Percentiles rank a stretch among this genome's conserved stretches.
Evolutionary conservation across 2,329 filamentous ascomycete genomes (phyloP).

Genomic region (Fusarium succisae): DNA sequence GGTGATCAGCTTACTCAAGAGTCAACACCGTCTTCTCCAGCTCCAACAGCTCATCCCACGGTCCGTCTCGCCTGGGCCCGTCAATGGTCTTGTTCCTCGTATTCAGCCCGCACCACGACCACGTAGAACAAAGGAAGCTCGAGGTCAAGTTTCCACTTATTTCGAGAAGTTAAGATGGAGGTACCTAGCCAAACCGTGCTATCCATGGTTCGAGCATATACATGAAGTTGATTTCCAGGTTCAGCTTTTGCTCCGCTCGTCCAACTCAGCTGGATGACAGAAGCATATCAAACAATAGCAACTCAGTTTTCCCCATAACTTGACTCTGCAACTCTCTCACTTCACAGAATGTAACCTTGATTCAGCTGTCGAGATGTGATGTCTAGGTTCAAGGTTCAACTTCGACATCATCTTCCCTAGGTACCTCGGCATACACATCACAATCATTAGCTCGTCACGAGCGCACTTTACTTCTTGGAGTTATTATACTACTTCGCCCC

Average conservation of each 20-base stretch:
- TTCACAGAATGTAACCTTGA: not conserved
- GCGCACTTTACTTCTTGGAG: constrained; percentile 20
- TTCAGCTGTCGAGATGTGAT: constrained; percentile 9
- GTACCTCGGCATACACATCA: not conserved
- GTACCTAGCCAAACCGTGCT: not conserved
- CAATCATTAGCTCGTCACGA: not conserved
- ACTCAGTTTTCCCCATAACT: not conserved
- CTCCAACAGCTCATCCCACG: constrained; percentile 4
- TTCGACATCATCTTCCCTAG: constrained; percentile 10
- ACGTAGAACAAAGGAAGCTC: constrained; percentile 6
- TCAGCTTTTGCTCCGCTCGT: constrained; percentile 18
- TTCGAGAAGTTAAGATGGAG: constrained; percentile 39
- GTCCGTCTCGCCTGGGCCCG: constrained; percentile 22
- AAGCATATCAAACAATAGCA: not conserved
- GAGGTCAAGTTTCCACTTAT: constrained; percentile 27
- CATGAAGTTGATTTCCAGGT: constrained; percentile 18
- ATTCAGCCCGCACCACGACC: not conserved
- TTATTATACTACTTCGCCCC: not conserved
- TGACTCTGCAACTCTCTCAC: not conserved
- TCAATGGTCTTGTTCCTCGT: constrained; percentile 8
- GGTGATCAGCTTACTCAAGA: not conserved
- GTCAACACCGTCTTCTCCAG: not conserved
- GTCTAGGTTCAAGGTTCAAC: constrained; percentile 29
- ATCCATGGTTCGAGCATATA: constrained; percentile 8
- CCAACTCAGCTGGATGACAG: not conserved